These are phyloP conservation scores for Cystofilobasidium ferigula DNA, from an alignment of 768 basidiomycete species.

Conservation along the genomic window DNA sequence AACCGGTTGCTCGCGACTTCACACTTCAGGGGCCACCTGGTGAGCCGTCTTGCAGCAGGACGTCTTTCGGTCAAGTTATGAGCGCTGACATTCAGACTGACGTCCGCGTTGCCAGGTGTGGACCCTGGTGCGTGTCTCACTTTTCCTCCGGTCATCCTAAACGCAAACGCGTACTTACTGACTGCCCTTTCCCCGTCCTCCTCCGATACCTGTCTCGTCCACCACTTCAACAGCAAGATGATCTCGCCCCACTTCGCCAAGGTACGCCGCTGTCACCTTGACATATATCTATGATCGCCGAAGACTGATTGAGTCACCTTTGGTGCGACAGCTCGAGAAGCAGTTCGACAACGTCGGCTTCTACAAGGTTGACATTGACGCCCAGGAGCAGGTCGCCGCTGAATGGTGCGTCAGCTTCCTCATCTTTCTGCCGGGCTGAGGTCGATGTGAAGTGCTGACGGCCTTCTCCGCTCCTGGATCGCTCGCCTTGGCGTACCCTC, in stretches of 20 bases:
- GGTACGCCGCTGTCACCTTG: no score
- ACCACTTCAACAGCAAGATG: constrained; percentile 35
- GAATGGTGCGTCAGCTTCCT: neutral
- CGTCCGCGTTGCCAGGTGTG: neutral
- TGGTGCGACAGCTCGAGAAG: neutral
- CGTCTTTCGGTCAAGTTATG: neutral
- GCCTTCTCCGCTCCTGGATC: neutral
- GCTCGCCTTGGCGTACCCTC: no score
- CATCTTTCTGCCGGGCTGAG: neutral
- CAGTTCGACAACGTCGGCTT: constrained; percentile 36
- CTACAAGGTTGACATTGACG: constrained; percentile 41
- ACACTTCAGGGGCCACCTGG: constrained; percentile 24
- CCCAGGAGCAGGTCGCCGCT: constrained; percentile 32
- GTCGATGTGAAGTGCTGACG: no score
- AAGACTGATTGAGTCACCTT: no score
- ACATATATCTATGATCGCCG: no score
- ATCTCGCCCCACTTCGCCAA: constrained; percentile 40
- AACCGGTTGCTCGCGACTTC: neutral
- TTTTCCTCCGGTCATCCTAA: no score
- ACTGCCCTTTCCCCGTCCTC: neutral
- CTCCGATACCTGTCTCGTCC: constrained; percentile 6
- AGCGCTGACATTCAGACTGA: neutral
- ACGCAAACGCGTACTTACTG: neutral
- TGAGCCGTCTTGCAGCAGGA: neutral
- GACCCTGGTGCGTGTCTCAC: constrained; percentile 2